A percentile compares a stretch with the other conserved stretches of the same genome.
phyloP scores from a whole-genome alignment of 768 basidiomycete genomes.

The Calocybe cyanea region DNA sequence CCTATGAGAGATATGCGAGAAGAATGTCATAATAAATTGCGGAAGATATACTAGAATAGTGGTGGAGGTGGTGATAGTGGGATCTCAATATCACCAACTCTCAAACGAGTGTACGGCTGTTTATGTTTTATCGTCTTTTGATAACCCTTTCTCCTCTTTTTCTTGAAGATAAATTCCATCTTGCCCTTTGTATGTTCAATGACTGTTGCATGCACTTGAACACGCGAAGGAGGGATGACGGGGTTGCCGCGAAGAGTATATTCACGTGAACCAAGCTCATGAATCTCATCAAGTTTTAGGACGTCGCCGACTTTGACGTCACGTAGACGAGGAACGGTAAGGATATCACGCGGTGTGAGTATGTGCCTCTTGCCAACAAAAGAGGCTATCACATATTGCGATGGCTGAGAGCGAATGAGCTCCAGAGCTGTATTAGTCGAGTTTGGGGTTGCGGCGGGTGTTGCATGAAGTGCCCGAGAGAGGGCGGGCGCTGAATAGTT shows the following conservation, averaged over 20 bases:
- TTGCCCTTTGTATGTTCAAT: slow-evolving; percentile 94
- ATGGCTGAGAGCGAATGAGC: slow-evolving; percentile 86
- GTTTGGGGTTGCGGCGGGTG: slow-evolving; percentile 19
- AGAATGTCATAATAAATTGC: no score
- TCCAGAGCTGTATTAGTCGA: slow-evolving; percentile 64
- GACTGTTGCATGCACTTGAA: slow-evolving; percentile 86
- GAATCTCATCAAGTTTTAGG: slow-evolving; percentile 77
- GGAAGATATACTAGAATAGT: no score
- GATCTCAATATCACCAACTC: slow-evolving; percentile 79
- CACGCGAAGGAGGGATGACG: slow-evolving; percentile 56
- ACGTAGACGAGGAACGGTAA: slow-evolving; percentile 90
- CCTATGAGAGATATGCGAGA: no score
- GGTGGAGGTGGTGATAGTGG: slow-evolving; percentile 19
- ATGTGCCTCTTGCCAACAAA: slow-evolving; percentile 87
- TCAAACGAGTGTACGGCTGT: slow-evolving; percentile 91
- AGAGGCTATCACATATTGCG: slow-evolving; percentile 87
- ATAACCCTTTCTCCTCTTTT: slow-evolving; percentile 98
- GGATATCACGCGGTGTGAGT: slow-evolving; percentile 83
- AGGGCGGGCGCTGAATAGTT: slow-evolving; percentile 10
- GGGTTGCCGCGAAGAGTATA: slow-evolving; percentile 86
- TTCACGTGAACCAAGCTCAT: slow-evolving; percentile 94
- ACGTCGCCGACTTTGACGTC: slow-evolving; percentile 84
- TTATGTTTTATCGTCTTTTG: slow-evolving; percentile 91
- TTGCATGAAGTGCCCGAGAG: slow-evolving; percentile 22
- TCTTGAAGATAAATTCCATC: slow-evolving; percentile 92